Evolutionary conservation across 495 filamentous ascomycete genomes (phyloP).

Genomic region (Xylaria grammica): DNA sequence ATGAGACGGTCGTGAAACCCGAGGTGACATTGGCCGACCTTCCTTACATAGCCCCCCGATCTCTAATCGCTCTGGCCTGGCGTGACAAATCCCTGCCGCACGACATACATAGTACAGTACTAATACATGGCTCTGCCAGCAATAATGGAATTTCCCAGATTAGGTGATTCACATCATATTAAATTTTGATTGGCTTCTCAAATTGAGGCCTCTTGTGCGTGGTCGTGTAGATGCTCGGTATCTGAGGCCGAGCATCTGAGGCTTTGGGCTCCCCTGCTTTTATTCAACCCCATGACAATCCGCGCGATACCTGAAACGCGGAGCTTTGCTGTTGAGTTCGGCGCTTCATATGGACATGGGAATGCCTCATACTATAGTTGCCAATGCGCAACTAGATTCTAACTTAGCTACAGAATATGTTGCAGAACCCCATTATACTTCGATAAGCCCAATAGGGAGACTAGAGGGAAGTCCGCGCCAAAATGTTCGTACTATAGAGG

Average conservation of each 20-base stretch:
- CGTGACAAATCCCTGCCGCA: conserved; percentile 7
- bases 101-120: neutral
- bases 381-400: conserved; percentile 3
- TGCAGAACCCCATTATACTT: neutral
- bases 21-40: neutral
- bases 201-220: conserved; percentile 5
- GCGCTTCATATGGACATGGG: conserved; percentile 14
- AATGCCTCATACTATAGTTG: neutral
- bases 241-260: neutral
- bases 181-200: neutral
- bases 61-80: conserved; percentile 2
- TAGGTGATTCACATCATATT: neutral
- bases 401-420: neutral
- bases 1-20: conserved; percentile 15
- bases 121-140: neutral
- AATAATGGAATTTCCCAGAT: neutral
- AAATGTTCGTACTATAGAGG: neutral
- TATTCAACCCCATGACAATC: neutral
- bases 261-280: neutral
- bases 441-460: no score
- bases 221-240: neutral
- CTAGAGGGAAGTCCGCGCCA: no score
- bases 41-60: neutral
- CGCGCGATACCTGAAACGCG: conserved; percentile 16
- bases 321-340: conserved; percentile 6